phyloP scores from a whole-genome alignment of 208 protist genomes.

The Wallacemonas sp. region DNA sequence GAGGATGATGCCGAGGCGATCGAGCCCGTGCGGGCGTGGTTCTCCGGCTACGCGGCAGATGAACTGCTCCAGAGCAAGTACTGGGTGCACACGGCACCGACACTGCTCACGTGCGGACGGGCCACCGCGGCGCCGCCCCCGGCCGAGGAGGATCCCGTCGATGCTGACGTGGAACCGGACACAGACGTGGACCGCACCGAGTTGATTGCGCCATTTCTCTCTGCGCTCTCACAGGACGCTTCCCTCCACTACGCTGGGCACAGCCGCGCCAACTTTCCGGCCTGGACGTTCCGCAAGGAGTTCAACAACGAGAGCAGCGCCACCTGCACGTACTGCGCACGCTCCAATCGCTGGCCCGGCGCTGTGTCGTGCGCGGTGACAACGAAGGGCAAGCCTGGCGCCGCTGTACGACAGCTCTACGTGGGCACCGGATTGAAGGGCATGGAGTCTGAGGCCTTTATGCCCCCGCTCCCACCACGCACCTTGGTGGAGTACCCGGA shows the following conservation, averaged over 20 bases:
- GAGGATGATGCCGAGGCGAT: constrained; percentile 66
- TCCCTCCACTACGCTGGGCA: constrained; percentile 69
- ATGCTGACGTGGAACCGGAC: constrained; percentile 16
- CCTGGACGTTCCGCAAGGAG: constrained; percentile 88
- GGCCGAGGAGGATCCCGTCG: constrained; percentile 24
- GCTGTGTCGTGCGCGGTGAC: constrained; percentile 80
- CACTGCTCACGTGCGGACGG: constrained; percentile 71
- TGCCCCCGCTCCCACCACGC: constrained; percentile 68
- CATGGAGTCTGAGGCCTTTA: constrained; percentile 52
- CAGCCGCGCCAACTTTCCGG: constrained; percentile 64
- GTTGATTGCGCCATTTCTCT: constrained; percentile 86
- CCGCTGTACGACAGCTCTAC: constrained; percentile 76
- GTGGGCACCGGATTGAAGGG: constrained; percentile 85
- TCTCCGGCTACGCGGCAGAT: constrained; percentile 78
- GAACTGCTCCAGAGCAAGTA: constrained; percentile 85
- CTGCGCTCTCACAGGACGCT: constrained; percentile 67
- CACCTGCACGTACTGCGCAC: constrained; percentile 67
- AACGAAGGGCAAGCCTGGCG: constrained; percentile 58
- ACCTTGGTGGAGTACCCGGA: constrained; percentile 74
- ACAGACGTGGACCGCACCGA: constrained; percentile 42
- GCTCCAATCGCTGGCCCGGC: constrained; percentile 85
- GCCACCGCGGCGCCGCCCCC: constrained; percentile 31
- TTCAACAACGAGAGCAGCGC: constrained; percentile 76
- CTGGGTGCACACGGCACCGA: constrained; percentile 89
- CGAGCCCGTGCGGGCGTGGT: constrained; percentile 70